A percentile compares a stretch with the other conserved stretches of the same genome.
phyloP scores from a whole-genome alignment of 495 filamentous ascomycete genomes.

The Talaromyces thailandensis region DNA sequence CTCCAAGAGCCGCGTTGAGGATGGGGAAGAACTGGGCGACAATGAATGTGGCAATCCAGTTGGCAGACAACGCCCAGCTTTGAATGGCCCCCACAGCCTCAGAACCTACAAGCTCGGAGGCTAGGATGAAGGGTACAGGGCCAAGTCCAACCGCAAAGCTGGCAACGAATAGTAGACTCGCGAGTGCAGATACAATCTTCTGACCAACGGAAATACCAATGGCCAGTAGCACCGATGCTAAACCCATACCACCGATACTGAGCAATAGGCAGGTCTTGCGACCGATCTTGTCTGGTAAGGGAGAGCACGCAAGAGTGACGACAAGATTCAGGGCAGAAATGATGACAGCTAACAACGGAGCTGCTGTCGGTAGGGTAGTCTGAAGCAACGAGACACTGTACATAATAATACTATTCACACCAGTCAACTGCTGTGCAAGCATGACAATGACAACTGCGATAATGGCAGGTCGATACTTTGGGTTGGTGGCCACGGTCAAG shows the following conservation, averaged over 20 bases:
- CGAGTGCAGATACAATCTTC: constrained; percentile 66
- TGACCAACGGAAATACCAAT: constrained; percentile 61
- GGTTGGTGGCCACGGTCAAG: constrained; percentile 51
- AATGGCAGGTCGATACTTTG: constrained; percentile 64
- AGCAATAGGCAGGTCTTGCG: constrained; percentile 73
- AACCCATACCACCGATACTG: constrained; percentile 77
- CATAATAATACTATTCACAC: constrained; percentile 97
- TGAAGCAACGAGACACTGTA: constrained; percentile 86
- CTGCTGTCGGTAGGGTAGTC: constrained; percentile 64
- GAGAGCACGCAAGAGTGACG: constrained; percentile 70
- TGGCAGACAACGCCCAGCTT: constrained; percentile 72
- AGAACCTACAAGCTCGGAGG: constrained; percentile 77
- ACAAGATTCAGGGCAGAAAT: constrained; percentile 82
- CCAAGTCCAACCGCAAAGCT: constrained; percentile 89
- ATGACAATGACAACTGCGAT: constrained; percentile 84
- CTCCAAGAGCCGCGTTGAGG: constrained; percentile 63
- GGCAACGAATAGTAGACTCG: constrained; percentile 75
- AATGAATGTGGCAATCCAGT: constrained; percentile 84
- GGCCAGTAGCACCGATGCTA: constrained; percentile 62
- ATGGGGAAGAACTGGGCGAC: constrained; percentile 92
- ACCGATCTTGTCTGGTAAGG: constrained; percentile 76
- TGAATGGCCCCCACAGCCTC: constrained; percentile 88
- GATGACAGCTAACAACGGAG: constrained; percentile 70
- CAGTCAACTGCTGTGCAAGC: constrained; percentile 84
- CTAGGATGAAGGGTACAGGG: constrained; percentile 88